These are phyloP conservation scores for Apodospora peruviana DNA, from an alignment of 495 filamentous ascomycete species.

Conservation along the genomic window DNA sequence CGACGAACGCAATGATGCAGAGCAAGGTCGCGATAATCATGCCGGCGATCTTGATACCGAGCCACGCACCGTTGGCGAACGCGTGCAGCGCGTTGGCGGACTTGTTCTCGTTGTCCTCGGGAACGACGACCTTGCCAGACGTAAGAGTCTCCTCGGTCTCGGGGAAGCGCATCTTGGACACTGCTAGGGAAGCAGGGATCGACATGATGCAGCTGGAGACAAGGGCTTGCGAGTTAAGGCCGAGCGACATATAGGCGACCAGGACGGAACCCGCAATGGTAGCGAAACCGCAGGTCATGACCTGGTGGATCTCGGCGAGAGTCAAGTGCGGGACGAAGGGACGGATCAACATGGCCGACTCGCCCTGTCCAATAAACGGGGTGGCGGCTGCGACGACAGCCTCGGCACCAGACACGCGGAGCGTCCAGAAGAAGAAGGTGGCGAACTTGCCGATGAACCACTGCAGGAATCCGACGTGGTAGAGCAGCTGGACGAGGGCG, in stretches of 20 bases:
- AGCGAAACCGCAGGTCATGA: constrained; percentile 72
- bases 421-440: constrained; percentile 82
- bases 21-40: constrained; percentile 77
- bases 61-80: constrained; percentile 81
- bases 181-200: constrained; percentile 80
- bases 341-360: constrained; percentile 86
- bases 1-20: constrained; percentile 79
- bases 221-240: constrained; percentile 77
- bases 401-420: constrained; percentile 88
- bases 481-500: constrained; percentile 74
- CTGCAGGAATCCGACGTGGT: constrained; percentile 71
- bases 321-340: constrained; percentile 82
- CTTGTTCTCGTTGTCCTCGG: constrained; percentile 58
- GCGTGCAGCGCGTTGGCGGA: constrained; percentile 79
- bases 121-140: constrained; percentile 71
- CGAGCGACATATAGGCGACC: constrained; percentile 73
- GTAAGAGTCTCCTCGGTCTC: constrained; percentile 83
- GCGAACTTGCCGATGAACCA: constrained; percentile 86
- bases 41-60: constrained; percentile 80
- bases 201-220: constrained; percentile 91
- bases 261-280: constrained; percentile 69
- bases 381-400: constrained; percentile 90
- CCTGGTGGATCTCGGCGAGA: constrained; percentile 78
- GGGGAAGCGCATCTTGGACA: constrained; percentile 82
- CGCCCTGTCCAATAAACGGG: constrained; percentile 90